Percentiles rank a stretch among this genome's conserved stretches.
These are phyloP conservation scores for Conticribra guillardii DNA, from an alignment of 108 stramenopile genomes.

Conservation along the genomic window DNA sequence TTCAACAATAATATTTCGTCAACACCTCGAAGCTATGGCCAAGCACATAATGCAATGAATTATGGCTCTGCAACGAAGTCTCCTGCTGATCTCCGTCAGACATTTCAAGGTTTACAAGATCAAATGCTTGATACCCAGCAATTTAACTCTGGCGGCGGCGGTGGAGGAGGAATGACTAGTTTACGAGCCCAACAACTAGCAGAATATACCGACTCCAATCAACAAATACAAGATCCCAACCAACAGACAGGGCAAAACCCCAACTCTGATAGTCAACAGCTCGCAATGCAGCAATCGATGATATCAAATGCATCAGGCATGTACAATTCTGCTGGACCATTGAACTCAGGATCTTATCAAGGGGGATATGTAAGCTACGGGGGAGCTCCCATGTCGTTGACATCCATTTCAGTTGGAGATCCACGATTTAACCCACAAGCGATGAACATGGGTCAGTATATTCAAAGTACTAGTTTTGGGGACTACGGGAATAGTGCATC, in stretches of 20 bases:
- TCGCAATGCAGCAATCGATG: neutral
- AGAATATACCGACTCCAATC: slow-evolving; percentile 27
- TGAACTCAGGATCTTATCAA: slow-evolving; percentile 4
- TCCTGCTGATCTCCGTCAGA: slow-evolving; percentile 17
- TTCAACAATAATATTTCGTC: slow-evolving; percentile 30
- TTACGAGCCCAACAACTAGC: slow-evolving; percentile 36
- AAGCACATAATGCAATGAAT: slow-evolving; percentile 5
- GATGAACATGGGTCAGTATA: neutral
- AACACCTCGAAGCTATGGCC: slow-evolving; percentile 5
- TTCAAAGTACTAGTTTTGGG: slow-evolving; percentile 19
- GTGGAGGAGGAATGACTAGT: slow-evolving; percentile 14
- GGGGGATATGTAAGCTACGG: slow-evolving; percentile 1
- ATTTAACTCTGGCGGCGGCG: neutral
- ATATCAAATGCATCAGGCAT: neutral
- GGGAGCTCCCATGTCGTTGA: slow-evolving; percentile 6
- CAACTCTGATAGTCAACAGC: neutral
- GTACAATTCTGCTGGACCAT: neutral
- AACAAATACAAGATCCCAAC: slow-evolving; percentile 6
- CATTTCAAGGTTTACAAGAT: slow-evolving; percentile 22
- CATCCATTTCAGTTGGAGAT: neutral
- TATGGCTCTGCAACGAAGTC: slow-evolving; percentile 5
- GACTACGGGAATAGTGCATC: slow-evolving; percentile 3
- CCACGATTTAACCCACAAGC: neutral
- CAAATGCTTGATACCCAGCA: slow-evolving; percentile 19
- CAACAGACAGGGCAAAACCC: neutral